Base-by-base conservation (phyloP, 345 rosid genomes). In the Mercurialis annua region DNA sequence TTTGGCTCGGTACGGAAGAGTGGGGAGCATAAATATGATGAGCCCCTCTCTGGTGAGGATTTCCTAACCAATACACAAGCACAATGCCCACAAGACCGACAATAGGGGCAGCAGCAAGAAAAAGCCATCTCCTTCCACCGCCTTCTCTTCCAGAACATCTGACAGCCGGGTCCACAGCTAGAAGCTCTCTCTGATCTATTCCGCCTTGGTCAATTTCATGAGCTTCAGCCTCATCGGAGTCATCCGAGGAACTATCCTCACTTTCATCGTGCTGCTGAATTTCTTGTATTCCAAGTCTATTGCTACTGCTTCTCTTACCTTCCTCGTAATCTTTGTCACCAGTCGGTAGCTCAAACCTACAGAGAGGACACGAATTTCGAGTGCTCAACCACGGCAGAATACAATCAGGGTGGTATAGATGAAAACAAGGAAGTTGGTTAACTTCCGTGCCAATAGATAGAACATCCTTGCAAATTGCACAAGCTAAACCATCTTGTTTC, bases 381-480 rank as follows among this genome's bases (percentile, higher is more conserved):
- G 96, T 59, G 70, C 74, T 82, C 80, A 93, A 71, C 98, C 98
- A 90, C 16, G 94, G 96, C 67, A 90, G 62, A 66, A 93, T 93
- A 81, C 98, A 93, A 48, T 69, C 61, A 47, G 80, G 81, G 64
- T 93, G 96, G 75, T 93, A 93, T 47, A 90, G 73, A 61, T 93
- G 98, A 69, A 66, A 70, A 78, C 98, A 93, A 1, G 98, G 98
- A 76, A 93, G 97, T 74, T 87, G 84, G 64, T 72, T 86, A 31
- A 78, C 90, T 82, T 84, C 86, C 62, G 76, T 80, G 62, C 92
- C 82, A 23, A 76, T 53, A 21, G 71, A 29, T 71, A 84, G 81
- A 70, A 82, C 54, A 75, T 93, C 98, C 77, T 89, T 93, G 85
- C 98, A 93, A 67, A 93, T 80, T 15, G 98, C 96, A 81, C 98